phyloP scores from a whole-genome alignment of 805 yeast species.

The Metschnikowia drakensbergensis region DNA sequence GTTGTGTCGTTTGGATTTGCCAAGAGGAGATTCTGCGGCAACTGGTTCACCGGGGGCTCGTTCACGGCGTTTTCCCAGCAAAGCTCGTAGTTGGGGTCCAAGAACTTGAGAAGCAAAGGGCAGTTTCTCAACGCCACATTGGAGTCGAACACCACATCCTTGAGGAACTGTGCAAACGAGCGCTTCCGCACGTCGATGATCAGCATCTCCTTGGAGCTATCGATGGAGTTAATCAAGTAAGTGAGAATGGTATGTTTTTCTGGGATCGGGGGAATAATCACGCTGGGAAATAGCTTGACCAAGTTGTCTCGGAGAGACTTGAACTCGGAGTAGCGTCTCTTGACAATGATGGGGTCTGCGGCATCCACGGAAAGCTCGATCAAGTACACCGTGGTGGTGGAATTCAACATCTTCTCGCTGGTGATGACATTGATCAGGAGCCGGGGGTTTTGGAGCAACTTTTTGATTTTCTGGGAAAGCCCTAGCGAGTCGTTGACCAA shows the following conservation, averaged over 20 bases:
- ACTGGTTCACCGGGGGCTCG: constrained; percentile 41
- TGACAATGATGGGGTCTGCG: constrained; percentile 30
- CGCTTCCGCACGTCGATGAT: constrained; percentile 49
- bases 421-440: constrained; percentile 30
- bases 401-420: constrained; percentile 34
- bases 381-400: constrained; percentile 37
- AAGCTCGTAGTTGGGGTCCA: constrained; percentile 48
- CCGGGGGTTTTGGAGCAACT: constrained; percentile 25
- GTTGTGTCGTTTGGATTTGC: constrained; percentile 51
- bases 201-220: constrained; percentile 31
- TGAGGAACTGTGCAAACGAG: constrained; percentile 41
- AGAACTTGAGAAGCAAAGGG: constrained; percentile 41
- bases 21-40: constrained; percentile 47
- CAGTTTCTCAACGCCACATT: constrained; percentile 31
- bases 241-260: constrained; percentile 46
- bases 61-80: constrained; percentile 51
- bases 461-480: constrained; percentile 23
- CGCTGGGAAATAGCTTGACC: constrained; percentile 36
- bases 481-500: constrained; percentile 18
- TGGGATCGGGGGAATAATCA: constrained; percentile 42
- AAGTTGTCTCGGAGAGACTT: constrained; percentile 39
- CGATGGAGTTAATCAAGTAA: constrained; percentile 38
- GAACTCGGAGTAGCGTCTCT: constrained; percentile 42
- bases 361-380: constrained; percentile 23
- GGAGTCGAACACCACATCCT: constrained; percentile 34